These are phyloP conservation scores for Huntiella moniliformis DNA, from an alignment of 2,329 filamentous ascomycete genomes.

Conservation along the genomic window DNA sequence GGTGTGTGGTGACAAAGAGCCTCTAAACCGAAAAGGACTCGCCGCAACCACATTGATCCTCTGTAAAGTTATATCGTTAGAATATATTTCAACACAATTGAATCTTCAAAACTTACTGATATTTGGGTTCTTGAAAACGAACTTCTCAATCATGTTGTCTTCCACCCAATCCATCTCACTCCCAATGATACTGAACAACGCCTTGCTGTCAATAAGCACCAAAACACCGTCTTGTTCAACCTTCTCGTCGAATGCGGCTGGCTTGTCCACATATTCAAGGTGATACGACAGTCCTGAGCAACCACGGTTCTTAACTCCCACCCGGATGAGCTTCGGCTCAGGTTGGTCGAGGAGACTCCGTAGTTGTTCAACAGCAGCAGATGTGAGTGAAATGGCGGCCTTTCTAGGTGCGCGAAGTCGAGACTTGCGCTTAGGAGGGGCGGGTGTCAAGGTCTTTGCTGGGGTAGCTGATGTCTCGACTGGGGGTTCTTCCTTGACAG, in stretches of 20 bases:
- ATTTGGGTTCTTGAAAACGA: slow-evolving; percentile 92
- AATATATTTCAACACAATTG: not conserved
- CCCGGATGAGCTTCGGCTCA: slow-evolving; percentile 78
- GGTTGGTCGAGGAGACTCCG: slow-evolving; percentile 62
- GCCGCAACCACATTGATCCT: slow-evolving; percentile 89
- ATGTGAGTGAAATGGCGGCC: slow-evolving; percentile 74
- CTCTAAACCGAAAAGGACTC: slow-evolving; percentile 76
- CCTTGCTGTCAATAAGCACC: slow-evolving; percentile 92
- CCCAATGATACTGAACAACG: slow-evolving; percentile 91
- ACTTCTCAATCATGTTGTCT: slow-evolving; percentile 79
- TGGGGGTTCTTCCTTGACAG: not conserved
- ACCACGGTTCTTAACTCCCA: slow-evolving; percentile 83
- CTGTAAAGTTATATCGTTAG: slow-evolving; percentile 31
- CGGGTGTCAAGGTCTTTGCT: slow-evolving; percentile 14
- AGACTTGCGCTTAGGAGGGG: slow-evolving; percentile 22
- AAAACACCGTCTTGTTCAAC: slow-evolving; percentile 94
- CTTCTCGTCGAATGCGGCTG: slow-evolving; percentile 71
- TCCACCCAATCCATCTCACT: slow-evolving; percentile 99
- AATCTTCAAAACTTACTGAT: slow-evolving; percentile 59
- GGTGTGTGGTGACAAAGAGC: not conserved
- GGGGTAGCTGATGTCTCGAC: not conserved
- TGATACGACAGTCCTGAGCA: slow-evolving; percentile 90
- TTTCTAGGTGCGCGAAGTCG: slow-evolving; percentile 61
- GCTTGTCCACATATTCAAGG: slow-evolving; percentile 85
- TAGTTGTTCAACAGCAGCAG: slow-evolving; percentile 62